Evolutionary conservation across 1,284 basidiomycete genomes (phyloP), one percentile per base, ranked within the genome.

Genomic region (Schizopora paradoxa): DNA sequence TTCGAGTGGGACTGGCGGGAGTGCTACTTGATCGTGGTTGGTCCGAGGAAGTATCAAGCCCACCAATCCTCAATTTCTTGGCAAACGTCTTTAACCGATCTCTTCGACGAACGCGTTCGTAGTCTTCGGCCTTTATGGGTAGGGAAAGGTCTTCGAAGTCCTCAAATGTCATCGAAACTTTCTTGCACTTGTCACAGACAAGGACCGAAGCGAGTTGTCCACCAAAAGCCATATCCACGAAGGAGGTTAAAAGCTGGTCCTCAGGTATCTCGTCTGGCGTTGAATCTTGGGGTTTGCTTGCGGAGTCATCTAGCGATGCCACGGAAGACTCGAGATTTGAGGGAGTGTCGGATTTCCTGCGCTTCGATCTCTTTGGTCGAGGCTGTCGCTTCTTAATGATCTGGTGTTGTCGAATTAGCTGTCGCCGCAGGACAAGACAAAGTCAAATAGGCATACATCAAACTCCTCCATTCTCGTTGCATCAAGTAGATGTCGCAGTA

Each of bases 391-490:
- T 77, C 62, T 90, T 91, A 64, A 91, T 90, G 40, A 88, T 69
- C 86, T 88, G 51, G 19, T 36, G 11, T 18, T 10, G 21, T 28
- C 37, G 22, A 25, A 14, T 5, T 33, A n/a, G 8, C 23, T 28
- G 26, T 5, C 16, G 39, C 5, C 21, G 27, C 32, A 28, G 35
- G 19, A 31, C 27, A 23, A 22, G 18, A 33, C 7, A 26, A 25
- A 6, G 28, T 7, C 18, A 14, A 18, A 14, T 22, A 14, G 37
- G 41, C 86, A 64, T 56, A 91, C 87, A 61, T 97, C 93, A 49
- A 84, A 69, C 63, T 97, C 92, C 61, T 97, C 93, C 90, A 94
- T 93, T 41, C 90, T 79, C 74, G 94, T 88, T n/a, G 83, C 86
- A 61, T 96, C 93, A 36, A 96, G 70, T 47, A 96, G 70, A 53